Evolutionary conservation across 345 rosid species (phyloP).

Genomic region (Erucastrum elatum): DNA sequence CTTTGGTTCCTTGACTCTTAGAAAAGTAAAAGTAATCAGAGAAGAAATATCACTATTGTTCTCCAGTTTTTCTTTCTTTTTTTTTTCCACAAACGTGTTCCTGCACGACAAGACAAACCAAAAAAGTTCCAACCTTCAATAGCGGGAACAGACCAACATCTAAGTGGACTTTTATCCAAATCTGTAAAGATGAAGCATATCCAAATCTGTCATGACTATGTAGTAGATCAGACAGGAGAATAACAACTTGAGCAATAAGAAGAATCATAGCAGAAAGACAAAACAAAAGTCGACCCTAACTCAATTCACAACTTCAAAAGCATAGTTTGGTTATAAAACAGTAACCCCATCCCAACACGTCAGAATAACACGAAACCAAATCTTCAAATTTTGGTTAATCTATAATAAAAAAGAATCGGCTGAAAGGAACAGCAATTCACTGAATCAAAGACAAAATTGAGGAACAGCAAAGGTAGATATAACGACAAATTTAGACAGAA

Average conservation of each 20-base stretch:
- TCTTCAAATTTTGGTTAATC: not conserved
- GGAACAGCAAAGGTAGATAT: not conserved
- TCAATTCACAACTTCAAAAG: not conserved
- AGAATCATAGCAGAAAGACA: not conserved
- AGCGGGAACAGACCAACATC: constrained; percentile 11
- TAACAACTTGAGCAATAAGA: not conserved
- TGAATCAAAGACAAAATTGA: not conserved
- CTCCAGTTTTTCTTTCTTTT: not conserved
- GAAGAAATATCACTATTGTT: not conserved
- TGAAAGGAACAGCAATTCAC: not conserved
- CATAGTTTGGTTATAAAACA: too few relatives aligned
- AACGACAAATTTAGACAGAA: not conserved
- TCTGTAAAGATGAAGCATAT: not conserved
- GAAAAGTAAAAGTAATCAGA: not conserved
- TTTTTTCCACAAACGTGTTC: not conserved
- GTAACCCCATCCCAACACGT: too few relatives aligned
- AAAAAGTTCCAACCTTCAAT: not conserved
- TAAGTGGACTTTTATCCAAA: not conserved
- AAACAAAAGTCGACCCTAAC: constrained; percentile 5
- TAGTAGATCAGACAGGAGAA: not conserved
- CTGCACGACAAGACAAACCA: constrained; percentile 12
- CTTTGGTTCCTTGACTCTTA: constrained; percentile 6
- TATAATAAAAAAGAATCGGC: not conserved
- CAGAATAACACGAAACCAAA: too few relatives aligned
- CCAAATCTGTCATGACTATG: not conserved